A percentile compares a stretch with the other conserved stretches of the same genome.
Evolutionary conservation across 1,139 yeast species (phyloP).

Genomic region (Blastobotrys serpentis): DNA sequence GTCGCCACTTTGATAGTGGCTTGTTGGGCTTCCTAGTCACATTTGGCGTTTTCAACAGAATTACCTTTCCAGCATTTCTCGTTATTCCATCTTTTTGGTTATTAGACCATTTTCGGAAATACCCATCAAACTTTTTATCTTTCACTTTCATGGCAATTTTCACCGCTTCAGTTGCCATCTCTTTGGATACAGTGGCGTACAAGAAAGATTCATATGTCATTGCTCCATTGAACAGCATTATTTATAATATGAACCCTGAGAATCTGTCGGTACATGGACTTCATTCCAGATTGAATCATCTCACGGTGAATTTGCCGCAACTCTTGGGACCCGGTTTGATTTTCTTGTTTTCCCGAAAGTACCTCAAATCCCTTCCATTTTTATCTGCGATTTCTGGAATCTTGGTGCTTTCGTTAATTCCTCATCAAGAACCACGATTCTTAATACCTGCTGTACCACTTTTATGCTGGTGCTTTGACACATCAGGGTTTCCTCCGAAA

Average conservation of each 20-base stretch:
- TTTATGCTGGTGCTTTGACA: constrained; percentile 60
- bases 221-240: constrained; percentile 73
- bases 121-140: constrained; percentile 32
- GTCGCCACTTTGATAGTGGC: constrained; percentile 36
- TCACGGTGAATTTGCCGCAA: constrained; percentile 73
- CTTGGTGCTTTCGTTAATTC: constrained; percentile 60
- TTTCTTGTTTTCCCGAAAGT: constrained; percentile 39
- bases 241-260: constrained; percentile 58
- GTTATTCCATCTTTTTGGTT: constrained; percentile 50
- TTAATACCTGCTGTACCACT: constrained; percentile 76
- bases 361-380: constrained; percentile 39
- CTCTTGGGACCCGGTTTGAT: constrained; percentile 74
- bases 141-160: constrained; percentile 27
- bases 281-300: constrained; percentile 75
- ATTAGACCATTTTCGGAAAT: constrained; percentile 29
- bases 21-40: constrained; percentile 55
- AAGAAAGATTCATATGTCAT: constrained; percentile 43
- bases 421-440: constrained; percentile 92
- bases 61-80: constrained; percentile 78
- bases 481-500: constrained; percentile 25
- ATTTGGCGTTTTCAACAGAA: constrained; percentile 77
- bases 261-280: constrained; percentile 79
- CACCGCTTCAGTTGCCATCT: constrained; percentile 45
- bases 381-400: constrained; percentile 64
- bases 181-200: constrained; percentile 53